Evolutionary conservation across 768 basidiomycete species (phyloP).

Genomic region (Psilocybe cyanescens): DNA sequence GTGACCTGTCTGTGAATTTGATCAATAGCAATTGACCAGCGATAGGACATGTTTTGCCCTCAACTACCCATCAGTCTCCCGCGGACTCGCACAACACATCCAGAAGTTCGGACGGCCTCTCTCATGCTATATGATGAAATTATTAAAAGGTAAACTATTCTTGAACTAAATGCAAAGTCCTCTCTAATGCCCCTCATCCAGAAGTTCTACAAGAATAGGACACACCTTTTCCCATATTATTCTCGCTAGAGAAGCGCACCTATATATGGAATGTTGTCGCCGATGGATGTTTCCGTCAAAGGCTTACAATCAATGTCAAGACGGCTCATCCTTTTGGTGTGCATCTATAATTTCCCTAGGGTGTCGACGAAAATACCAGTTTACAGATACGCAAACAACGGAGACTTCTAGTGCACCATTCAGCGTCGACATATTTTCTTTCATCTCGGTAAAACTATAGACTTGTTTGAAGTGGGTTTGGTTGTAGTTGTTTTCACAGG

Average conservation of each 20-base stretch:
- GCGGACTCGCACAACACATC: conserved; percentile 19
- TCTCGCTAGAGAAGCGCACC: conserved; percentile 5
- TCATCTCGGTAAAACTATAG: conserved; percentile 17
- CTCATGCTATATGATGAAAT: conserved; percentile 14
- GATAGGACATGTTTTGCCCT: conserved; percentile 7
- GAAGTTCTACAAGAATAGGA: conserved; percentile 8
- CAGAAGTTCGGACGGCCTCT: conserved; percentile 12
- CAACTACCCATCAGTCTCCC: conserved; percentile 6
- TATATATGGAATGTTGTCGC: conserved; percentile 4
- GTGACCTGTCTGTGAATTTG: neutral
- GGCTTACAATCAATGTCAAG: conserved; percentile 7
- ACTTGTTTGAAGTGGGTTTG: conserved; percentile 1
- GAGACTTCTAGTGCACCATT: conserved; percentile 7
- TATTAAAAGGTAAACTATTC: conserved; percentile 14
- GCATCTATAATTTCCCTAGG: conserved; percentile 8
- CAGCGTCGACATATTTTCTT: neutral
- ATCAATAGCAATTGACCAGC: neutral
- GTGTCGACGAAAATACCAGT: conserved; percentile 3
- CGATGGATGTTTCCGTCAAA: conserved; percentile 9
- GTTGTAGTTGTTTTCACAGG: neutral
- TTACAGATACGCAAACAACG: conserved; percentile 7
- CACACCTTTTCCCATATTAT: conserved; percentile 1
- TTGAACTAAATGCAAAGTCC: conserved; percentile 14
- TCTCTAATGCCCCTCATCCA: conserved; percentile 15
- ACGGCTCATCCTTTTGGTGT: conserved; percentile 6